phyloP scores from a whole-genome alignment of 495 filamentous ascomycete species.

The Lentithecium fluviatile region DNA sequence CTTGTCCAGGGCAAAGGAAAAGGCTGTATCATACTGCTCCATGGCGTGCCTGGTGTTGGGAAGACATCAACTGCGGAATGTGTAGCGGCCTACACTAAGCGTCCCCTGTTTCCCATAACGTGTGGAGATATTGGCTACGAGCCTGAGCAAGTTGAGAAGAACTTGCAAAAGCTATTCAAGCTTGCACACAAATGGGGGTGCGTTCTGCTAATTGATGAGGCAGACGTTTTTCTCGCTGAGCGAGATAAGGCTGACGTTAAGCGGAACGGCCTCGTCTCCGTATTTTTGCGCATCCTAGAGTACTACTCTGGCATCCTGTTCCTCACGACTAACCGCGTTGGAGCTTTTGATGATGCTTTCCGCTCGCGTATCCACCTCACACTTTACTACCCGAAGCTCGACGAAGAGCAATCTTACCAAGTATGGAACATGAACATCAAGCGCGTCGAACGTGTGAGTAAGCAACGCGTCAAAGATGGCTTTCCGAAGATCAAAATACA shows the following conservation, averaged over 20 bases:
- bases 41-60: conserved; percentile 27
- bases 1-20: conserved; percentile 26
- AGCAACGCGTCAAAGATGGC: neutral
- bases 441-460: conserved; percentile 1
- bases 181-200: conserved; percentile 10
- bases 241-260: conserved; percentile 9
- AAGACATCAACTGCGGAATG: conserved; percentile 30
- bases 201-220: conserved; percentile 13
- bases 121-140: conserved; percentile 20
- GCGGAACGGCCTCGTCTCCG: conserved; percentile 29
- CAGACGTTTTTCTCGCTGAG: conserved; percentile 2
- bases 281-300: conserved; percentile 23
- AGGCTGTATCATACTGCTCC: conserved; percentile 22
- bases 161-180: conserved; percentile 2
- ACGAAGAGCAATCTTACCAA: neutral
- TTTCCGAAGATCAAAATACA: neutral
- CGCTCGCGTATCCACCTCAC: conserved; percentile 6
- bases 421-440: conserved; percentile 18
- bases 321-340: conserved; percentile 10
- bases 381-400: conserved; percentile 14
- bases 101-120: conserved; percentile 23
- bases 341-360: conserved; percentile 12
- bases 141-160: conserved; percentile 7
- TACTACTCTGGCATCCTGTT: conserved; percentile 19
- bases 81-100: conserved; percentile 12